Evolutionary conservation across 805 yeast genomes (phyloP).

Genomic region (Monosporozyma aquatica): DNA sequence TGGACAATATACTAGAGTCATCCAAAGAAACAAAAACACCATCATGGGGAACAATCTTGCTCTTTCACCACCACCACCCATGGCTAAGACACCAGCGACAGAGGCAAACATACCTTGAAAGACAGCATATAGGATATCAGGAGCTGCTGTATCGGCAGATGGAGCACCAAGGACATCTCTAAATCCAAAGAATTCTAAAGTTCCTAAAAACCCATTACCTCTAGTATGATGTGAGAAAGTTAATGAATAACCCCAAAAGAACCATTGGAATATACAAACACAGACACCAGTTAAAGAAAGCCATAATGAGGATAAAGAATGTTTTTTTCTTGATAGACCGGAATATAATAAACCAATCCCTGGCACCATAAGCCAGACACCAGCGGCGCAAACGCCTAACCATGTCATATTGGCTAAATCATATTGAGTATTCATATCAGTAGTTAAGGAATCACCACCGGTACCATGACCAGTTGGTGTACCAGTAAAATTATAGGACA

Average conservation of each 20-base stretch:
- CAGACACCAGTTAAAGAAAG: slow-evolving; percentile 85
- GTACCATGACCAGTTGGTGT: slow-evolving; percentile 53
- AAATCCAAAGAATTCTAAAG: slow-evolving; percentile 70
- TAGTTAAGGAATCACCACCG: slow-evolving; percentile 72
- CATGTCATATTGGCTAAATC: slow-evolving; percentile 76
- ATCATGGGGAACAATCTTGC: slow-evolving; percentile 95
- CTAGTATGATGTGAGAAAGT: slow-evolving; percentile 62
- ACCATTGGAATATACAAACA: slow-evolving; percentile 88
- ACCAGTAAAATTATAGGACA: slow-evolving; percentile 29
- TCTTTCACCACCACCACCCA: slow-evolving; percentile 97
- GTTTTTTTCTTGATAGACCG: slow-evolving; percentile 89
- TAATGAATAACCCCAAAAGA: slow-evolving; percentile 94
- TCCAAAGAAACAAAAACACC: slow-evolving; percentile 88
- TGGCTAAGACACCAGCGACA: slow-evolving; percentile 85
- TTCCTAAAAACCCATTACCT: slow-evolving; percentile 66
- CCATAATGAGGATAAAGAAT: slow-evolving; percentile 91
- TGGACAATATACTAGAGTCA: slow-evolving; percentile 92
- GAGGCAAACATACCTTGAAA: slow-evolving; percentile 97
- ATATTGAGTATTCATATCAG: slow-evolving; percentile 61
- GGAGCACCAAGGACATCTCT: slow-evolving; percentile 79
- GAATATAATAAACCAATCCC: slow-evolving; percentile 91
- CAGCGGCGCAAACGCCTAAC: slow-evolving; percentile 65
- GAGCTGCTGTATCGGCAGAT: slow-evolving; percentile 55
- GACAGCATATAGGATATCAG: slow-evolving; percentile 81
- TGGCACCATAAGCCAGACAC: slow-evolving; percentile 94